Percentiles rank a stretch among this genome's conserved stretches.
phyloP scores from a whole-genome alignment of 1,139 yeast genomes.

The Candida labiduridarum region DNA sequence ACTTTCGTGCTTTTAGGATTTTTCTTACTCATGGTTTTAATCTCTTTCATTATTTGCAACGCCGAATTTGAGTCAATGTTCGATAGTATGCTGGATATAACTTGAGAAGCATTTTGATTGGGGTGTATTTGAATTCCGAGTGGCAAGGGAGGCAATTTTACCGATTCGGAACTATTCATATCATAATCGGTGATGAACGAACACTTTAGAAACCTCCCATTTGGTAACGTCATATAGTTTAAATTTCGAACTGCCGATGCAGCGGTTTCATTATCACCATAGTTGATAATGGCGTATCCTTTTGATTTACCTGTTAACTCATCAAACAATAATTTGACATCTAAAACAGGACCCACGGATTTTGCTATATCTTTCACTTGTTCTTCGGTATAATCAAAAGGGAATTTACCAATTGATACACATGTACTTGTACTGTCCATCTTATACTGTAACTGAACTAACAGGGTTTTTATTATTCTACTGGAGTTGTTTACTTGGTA shows the following conservation, averaged over 20 bases:
- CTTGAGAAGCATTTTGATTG: conserved; percentile 59
- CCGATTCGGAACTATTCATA: conserved; percentile 19
- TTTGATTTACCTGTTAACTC: conserved; percentile 88
- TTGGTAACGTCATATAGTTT: conserved; percentile 77
- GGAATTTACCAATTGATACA: conserved; percentile 41
- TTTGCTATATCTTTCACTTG: conserved; percentile 79
- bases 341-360: conserved; percentile 85
- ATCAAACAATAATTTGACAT: conserved; percentile 78
- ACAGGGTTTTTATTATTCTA: no score
- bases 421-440: conserved; percentile 27
- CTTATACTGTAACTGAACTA: not conserved
- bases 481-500: no score
- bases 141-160: conserved; percentile 47
- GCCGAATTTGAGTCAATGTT: conserved; percentile 61
- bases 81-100: conserved; percentile 59
- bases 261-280: conserved; percentile 76
- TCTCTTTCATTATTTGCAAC: conserved; percentile 57
- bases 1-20: conserved; percentile 66
- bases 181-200: conserved; percentile 59
- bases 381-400: conserved; percentile 72
- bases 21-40: conserved; percentile 62
- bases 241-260: conserved; percentile 88
- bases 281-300: conserved; percentile 88
- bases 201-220: conserved; percentile 65
- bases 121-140: conserved; percentile 54